Evolutionary conservation across 345 rosid species (phyloP).

Genomic region (Gossypium rotundifolium): DNA sequence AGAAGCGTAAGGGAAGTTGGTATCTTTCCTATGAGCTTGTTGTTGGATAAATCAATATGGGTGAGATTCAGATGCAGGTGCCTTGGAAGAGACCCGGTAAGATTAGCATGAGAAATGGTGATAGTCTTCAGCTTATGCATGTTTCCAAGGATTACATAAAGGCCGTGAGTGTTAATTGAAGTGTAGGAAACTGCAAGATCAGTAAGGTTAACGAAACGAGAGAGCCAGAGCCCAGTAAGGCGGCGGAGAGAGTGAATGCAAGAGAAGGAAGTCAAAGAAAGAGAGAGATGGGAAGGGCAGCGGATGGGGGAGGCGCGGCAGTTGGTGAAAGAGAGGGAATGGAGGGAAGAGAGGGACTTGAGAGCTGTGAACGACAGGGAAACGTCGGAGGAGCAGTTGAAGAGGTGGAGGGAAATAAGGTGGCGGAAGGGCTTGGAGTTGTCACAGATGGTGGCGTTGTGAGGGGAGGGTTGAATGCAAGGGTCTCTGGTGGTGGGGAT

Average conservation of each 20-base stretch:
- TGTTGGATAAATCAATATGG: constrained; percentile 74
- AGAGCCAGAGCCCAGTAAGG: constrained; percentile 64
- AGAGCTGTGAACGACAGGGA: constrained; percentile 64
- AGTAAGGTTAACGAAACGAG: constrained; percentile 68
- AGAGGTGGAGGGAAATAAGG: constrained; percentile 61
- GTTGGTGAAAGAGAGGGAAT: constrained; percentile 55
- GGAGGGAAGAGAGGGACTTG: constrained; percentile 66
- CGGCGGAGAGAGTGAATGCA: constrained; percentile 55
- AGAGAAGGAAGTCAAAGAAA: constrained; percentile 54
- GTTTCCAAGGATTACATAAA: constrained; percentile 66
- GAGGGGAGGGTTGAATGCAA: constrained; percentile 41
- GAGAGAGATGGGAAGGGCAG: constrained; percentile 60
- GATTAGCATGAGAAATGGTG: constrained; percentile 59
- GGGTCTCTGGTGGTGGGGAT: constrained; percentile 62
- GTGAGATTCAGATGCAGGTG: constrained; percentile 51
- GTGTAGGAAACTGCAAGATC: constrained; percentile 59
- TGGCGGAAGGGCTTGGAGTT: constrained; percentile 63
- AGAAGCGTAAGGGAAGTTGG: constrained; percentile 64
- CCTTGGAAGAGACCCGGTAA: constrained; percentile 57
- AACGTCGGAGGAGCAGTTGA: constrained; percentile 65
- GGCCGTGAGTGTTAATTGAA: constrained; percentile 61
- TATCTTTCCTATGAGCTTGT: constrained; percentile 58
- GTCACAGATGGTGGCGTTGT: constrained; percentile 53
- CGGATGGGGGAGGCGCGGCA: constrained; percentile 56
- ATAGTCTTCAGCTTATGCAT: constrained; percentile 50